Percentiles rank a stretch among this genome's conserved stretches.
Conservation (phyloP, 2,329 filamentous ascomycete species). For the Blastomyces gilchristii region DNA sequence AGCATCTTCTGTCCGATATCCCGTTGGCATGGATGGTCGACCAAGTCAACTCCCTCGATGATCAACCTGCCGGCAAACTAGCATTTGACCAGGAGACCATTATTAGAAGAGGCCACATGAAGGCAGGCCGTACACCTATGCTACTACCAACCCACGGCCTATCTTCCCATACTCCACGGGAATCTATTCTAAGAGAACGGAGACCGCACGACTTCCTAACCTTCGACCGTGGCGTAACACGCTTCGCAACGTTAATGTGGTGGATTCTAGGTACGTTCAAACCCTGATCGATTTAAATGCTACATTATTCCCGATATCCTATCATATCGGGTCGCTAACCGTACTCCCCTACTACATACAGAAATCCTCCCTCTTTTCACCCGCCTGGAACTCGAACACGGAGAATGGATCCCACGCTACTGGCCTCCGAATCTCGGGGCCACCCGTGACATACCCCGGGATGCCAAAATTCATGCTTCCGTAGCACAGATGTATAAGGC, state of each 20-base stretch:
- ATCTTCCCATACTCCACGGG: neutral
- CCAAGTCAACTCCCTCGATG: slow-evolving; percentile 29
- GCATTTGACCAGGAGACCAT: slow-evolving; percentile 17
- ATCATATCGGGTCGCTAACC: neutral
- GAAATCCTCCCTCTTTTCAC: slow-evolving; percentile 30
- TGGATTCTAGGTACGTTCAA: slow-evolving; percentile 23
- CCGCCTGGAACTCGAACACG: slow-evolving; percentile 28
- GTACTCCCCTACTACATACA: slow-evolving; percentile 12
- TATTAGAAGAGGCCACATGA: slow-evolving; percentile 12
- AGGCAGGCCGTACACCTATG: slow-evolving; percentile 10
- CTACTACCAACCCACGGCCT: neutral
- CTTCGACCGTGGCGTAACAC: slow-evolving; percentile 23
- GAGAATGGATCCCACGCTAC: slow-evolving; percentile 27
- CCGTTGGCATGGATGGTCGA: slow-evolving; percentile 46
- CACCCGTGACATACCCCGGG: slow-evolving; percentile 24
- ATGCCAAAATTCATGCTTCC: slow-evolving; percentile 24
- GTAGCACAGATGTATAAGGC: slow-evolving; percentile 22
- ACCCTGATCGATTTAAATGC: neutral
- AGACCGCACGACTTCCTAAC: slow-evolving; percentile 25
- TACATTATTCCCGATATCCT: neutral
- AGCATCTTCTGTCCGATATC: slow-evolving; percentile 38
- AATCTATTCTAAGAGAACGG: slow-evolving; percentile 12
- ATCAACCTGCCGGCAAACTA: slow-evolving; percentile 18
- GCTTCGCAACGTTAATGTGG: slow-evolving; percentile 25
- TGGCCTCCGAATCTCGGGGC: slow-evolving; percentile 29